Evolutionary conservation across 2,329 filamentous ascomycete genomes (phyloP).

Genomic region (Apiospora malaysiana): DNA sequence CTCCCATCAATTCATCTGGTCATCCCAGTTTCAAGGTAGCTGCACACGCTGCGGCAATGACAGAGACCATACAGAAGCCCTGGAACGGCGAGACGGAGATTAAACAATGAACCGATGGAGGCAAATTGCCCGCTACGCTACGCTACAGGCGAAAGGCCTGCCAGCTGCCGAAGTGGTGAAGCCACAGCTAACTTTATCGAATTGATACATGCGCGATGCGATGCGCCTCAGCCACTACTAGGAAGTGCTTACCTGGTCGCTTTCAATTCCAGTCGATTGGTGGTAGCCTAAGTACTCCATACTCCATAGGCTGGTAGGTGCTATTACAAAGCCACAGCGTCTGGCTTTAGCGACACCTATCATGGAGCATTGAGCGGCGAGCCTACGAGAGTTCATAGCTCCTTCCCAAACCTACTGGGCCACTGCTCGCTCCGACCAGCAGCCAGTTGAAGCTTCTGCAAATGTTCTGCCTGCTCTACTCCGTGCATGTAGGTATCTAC

Average conservation of each 20-base stretch:
- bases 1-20: background rate
- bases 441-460: too few species aligned
- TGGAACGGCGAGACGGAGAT: too few species aligned
- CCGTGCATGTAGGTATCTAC: too few species aligned
- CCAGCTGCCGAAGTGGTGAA: background rate
- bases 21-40: too few species aligned
- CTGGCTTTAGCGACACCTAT: background rate
- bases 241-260: slow-evolving; percentile 5
- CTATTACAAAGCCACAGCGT: background rate
- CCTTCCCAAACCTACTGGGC: background rate
- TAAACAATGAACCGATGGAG: too few species aligned
- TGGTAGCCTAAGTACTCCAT: background rate
- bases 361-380: too few species aligned
- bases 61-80: too few species aligned
- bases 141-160: background rate
- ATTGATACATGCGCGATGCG: background rate
- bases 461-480: too few species aligned
- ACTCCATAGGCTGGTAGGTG: too few species aligned
- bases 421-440: background rate
- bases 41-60: too few species aligned
- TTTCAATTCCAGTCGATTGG: background rate
- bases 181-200: background rate
- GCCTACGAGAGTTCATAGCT: background rate
- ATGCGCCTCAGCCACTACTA: background rate
- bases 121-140: too few species aligned